Percentiles rank a stretch among this genome's conserved stretches.
Conservation (phyloP, 495 filamentous ascomycete species). For the Penicillium waksmanii region DNA sequence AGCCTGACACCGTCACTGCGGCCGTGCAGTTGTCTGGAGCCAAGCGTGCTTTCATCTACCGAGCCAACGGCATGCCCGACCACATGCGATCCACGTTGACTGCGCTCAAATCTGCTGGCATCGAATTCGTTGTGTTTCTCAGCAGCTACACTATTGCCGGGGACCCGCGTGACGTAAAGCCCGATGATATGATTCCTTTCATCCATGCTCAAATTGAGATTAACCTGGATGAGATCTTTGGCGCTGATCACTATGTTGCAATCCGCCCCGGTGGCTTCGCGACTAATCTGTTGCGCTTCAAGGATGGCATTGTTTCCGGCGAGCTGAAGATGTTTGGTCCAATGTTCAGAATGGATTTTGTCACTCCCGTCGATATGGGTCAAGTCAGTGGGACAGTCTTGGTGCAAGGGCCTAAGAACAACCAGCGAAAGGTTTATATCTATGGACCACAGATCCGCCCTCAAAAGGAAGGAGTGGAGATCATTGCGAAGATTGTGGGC, state of each 20-base stretch:
- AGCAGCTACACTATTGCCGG: constrained; percentile 29
- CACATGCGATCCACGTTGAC: constrained; percentile 28
- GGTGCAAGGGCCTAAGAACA: constrained; percentile 16
- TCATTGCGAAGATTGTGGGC: constrained; percentile 25
- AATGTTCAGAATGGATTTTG: constrained; percentile 26
- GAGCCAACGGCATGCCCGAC: constrained; percentile 21
- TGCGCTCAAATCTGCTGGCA: constrained; percentile 32
- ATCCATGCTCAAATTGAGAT: constrained; percentile 37
- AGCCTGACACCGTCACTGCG: constrained; percentile 27
- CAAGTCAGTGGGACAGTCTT: constrained; percentile 31
- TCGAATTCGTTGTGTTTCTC: constrained; percentile 36
- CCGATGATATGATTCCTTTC: constrained; percentile 25
- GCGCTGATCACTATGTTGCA: constrained; percentile 25
- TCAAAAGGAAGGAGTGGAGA: constrained; percentile 16
- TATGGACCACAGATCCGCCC: constrained; percentile 27
- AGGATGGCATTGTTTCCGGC: constrained; percentile 18
- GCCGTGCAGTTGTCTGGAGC: constrained; percentile 29
- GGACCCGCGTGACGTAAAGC: constrained; percentile 18
- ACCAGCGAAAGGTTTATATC: constrained; percentile 22
- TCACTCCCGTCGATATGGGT: constrained; percentile 37
- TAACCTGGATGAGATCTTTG: constrained; percentile 32
- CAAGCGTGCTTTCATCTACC: constrained; percentile 38
- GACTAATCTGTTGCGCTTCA: constrained; percentile 29
- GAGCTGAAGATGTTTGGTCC: constrained; percentile 27
- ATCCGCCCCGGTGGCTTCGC: constrained; percentile 31